These are phyloP conservation scores for Aphanomyces invadans DNA, from an alignment of 352 stramenopile genomes.

Conservation along the genomic window DNA sequence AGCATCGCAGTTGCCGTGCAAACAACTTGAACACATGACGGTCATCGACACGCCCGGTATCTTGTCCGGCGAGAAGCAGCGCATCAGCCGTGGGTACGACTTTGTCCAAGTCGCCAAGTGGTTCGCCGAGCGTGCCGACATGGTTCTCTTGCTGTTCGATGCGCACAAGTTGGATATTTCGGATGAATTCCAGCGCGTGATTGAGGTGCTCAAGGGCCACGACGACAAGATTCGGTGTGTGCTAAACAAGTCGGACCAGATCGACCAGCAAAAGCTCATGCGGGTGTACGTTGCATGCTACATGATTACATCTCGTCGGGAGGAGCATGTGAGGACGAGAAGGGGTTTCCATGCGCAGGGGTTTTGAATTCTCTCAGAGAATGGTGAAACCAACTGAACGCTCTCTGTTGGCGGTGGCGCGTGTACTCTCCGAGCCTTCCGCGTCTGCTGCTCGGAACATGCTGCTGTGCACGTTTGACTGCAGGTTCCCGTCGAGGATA, in stretches of 20 bases:
- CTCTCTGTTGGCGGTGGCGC: neutral
- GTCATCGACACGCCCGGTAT: slow-evolving; percentile 98
- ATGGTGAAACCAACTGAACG: slow-evolving; percentile 13
- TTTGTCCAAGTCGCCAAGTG: slow-evolving; percentile 88
- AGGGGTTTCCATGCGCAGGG: slow-evolving; percentile 34
- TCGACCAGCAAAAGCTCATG: slow-evolving; percentile 97
- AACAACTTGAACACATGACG: slow-evolving; percentile 92
- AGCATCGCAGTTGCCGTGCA: slow-evolving; percentile 89
- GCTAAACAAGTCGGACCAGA: slow-evolving; percentile 99
- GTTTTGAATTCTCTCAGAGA: slow-evolving; percentile 33
- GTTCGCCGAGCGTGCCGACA: slow-evolving; percentile 95
- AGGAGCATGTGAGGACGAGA: slow-evolving; percentile 6
- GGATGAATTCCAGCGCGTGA: slow-evolving; percentile 97
- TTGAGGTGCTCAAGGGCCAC: slow-evolving; percentile 93
- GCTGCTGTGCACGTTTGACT: neutral
- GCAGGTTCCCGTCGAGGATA: no score
- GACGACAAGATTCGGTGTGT: slow-evolving; percentile 99
- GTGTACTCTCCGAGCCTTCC: no score
- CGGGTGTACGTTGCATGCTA: slow-evolving; percentile 58
- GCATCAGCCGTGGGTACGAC: slow-evolving; percentile 94
- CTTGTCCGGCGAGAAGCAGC: slow-evolving; percentile 98
- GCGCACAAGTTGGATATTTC: slow-evolving; percentile 99
- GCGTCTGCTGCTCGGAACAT: neutral
- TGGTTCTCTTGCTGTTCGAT: slow-evolving; percentile 99
- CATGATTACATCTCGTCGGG: neutral